phyloP scores from a whole-genome alignment of 2,329 filamentous ascomycete genomes.

The Mycocentrospora acerina region DNA sequence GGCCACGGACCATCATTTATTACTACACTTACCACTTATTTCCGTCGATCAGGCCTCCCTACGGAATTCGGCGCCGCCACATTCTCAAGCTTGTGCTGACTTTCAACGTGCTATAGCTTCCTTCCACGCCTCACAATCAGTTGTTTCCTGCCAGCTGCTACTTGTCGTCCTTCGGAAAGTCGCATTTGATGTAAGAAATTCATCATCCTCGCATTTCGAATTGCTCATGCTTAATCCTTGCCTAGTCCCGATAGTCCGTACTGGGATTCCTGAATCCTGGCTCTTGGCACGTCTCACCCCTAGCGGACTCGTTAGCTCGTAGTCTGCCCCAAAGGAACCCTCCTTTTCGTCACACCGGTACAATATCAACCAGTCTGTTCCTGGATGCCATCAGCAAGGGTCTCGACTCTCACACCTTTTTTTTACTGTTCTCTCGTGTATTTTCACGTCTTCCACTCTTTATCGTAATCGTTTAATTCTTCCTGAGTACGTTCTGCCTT shows the following conservation, averaged over 20 bases:
- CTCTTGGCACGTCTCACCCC: conserved; percentile 40
- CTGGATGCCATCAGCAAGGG: conserved; percentile 49
- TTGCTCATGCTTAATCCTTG: conserved; percentile 25
- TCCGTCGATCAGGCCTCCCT: no score
- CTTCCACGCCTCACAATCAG: conserved; percentile 13
- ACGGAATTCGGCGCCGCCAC: no score
- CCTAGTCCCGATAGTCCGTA: conserved; percentile 40
- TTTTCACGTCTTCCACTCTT: conserved; percentile 40
- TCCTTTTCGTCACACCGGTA: conserved; percentile 40
- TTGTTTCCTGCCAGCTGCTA: conserved; percentile 17
- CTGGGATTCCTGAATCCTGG: conserved; percentile 48
- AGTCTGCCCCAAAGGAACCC: conserved; percentile 46
- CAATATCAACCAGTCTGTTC: conserved; percentile 42
- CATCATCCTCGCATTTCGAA: conserved; percentile 1
- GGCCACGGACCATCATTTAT: background rate
- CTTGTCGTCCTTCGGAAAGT: conserved; percentile 20
- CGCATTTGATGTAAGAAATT: conserved; percentile 24
- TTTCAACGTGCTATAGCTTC: conserved; percentile 6
- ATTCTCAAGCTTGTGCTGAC: conserved; percentile 13
- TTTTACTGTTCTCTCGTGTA: conserved; percentile 37
- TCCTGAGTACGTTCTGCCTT: conserved; percentile 45
- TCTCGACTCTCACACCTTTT: conserved; percentile 35
- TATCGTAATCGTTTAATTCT: conserved; percentile 52
- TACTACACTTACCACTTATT: no score
- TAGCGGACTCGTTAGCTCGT: conserved; percentile 58